Evolutionary conservation across 441 rosid genomes (phyloP).

Genomic region (Aquilaria agallochum): DNA sequence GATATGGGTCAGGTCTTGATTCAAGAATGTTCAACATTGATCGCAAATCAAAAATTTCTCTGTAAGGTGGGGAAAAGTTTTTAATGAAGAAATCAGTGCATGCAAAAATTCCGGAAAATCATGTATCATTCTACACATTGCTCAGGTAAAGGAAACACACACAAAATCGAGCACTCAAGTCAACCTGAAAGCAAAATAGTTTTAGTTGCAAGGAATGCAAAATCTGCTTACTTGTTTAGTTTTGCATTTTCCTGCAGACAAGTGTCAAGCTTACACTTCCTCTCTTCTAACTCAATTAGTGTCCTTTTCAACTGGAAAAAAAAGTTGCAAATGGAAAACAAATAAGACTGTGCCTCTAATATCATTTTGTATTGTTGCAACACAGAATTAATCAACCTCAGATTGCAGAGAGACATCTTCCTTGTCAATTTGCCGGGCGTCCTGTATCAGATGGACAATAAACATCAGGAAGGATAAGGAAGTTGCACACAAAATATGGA

Average conservation of each 20-base stretch:
- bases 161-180: too few relatives aligned
- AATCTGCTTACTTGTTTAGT: constrained; percentile 58
- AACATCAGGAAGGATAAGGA: not conserved
- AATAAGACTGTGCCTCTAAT: constrained; percentile 12
- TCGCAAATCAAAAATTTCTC: constrained; percentile 66
- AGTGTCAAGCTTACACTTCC: constrained; percentile 59
- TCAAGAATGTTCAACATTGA: constrained; percentile 39
- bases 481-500: not conserved
- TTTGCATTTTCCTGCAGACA: constrained; percentile 85
- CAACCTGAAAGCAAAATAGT: constrained; percentile 13
- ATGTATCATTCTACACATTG: too few relatives aligned
- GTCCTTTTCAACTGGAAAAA: constrained; percentile 58
- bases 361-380: constrained; percentile 5
- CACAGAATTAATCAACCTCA: constrained; percentile 52
- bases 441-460: constrained; percentile 36
- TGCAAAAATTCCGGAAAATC: not conserved
- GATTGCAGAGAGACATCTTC: constrained; percentile 50
- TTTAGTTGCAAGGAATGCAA: constrained; percentile 17
- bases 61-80: constrained; percentile 31
- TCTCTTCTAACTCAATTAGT: constrained; percentile 61
- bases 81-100: constrained; percentile 17
- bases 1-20: constrained; percentile 33
- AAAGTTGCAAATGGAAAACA: constrained; percentile 17
- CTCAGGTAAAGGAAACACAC: too few relatives aligned
- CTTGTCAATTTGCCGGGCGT: constrained; percentile 33